phyloP scores from a whole-genome alignment of 2,329 filamentous ascomycete species.

The Ascosphaera pollenicola region DNA sequence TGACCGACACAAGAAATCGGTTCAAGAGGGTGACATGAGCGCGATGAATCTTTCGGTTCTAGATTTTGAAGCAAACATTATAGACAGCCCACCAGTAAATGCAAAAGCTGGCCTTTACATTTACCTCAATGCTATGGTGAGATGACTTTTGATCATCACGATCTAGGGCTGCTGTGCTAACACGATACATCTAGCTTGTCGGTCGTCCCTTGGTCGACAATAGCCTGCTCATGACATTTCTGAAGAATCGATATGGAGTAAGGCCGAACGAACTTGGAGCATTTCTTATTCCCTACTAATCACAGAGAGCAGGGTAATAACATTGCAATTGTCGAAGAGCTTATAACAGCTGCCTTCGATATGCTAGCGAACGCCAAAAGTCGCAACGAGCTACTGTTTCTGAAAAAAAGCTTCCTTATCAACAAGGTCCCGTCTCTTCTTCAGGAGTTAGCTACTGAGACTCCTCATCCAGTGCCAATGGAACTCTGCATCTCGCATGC shows the following conservation, averaged over 20 bases:
- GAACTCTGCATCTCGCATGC: slow-evolving; percentile 46
- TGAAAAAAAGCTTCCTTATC: slow-evolving; percentile 71
- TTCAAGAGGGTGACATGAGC: slow-evolving; percentile 22
- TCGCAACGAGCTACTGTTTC: slow-evolving; percentile 42
- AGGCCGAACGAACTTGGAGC: slow-evolving; percentile 5
- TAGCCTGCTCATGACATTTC: slow-evolving; percentile 49
- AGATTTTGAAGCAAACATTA: slow-evolving; percentile 30
- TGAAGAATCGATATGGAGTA: slow-evolving; percentile 69
- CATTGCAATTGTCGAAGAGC: slow-evolving; percentile 54
- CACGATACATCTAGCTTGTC: slow-evolving; percentile 35
- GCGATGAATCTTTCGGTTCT: slow-evolving; percentile 23
- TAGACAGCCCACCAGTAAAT: slow-evolving; percentile 49
- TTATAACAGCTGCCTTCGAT: slow-evolving; percentile 78
- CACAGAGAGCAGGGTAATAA: slow-evolving; percentile 39
- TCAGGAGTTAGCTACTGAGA: slow-evolving; percentile 31
- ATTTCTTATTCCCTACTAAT: slow-evolving; percentile 1
- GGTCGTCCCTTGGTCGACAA: slow-evolving; percentile 72
- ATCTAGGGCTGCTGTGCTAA: slow-evolving; percentile 12
- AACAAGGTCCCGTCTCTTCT: slow-evolving; percentile 45
- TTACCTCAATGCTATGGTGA: slow-evolving; percentile 60
- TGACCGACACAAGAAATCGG: slow-evolving; percentile 17
- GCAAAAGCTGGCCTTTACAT: slow-evolving; percentile 68
- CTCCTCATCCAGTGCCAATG: slow-evolving; percentile 35
- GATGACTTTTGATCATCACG: slow-evolving; percentile 9
- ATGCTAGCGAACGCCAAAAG: slow-evolving; percentile 72